Base-by-base conservation (phyloP, 768 basidiomycete genomes). In the Leccinum boreale region DNA sequence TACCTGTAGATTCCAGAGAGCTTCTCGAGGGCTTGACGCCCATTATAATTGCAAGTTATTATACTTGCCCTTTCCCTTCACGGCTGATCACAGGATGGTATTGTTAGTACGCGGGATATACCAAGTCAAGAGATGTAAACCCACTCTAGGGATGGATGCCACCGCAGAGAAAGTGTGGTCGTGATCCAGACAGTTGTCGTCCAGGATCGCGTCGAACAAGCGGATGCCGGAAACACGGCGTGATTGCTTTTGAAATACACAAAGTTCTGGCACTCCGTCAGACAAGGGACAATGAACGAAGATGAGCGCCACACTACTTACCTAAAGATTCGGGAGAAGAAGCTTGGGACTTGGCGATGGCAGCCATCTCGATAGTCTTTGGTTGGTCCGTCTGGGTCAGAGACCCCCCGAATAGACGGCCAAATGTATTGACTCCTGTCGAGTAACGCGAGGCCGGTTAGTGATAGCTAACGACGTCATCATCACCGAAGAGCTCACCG, bases 401-500 rank as follows among this genome's bases (percentile, higher is more conserved):
- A 64, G 62, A 66, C 62, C 58, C 55, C 56, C 62, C 44, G 31
- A 57, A 49, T 54, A 45, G 58, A 56, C 62, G 36, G 24, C n/a
- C 35, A 50, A 39, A 36, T 47, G 19, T 28, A 46, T 58, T 52
- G 55, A 62, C 58, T 44, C 42, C 57, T 66, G 39, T 50, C 5
- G n/a, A 49, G 14, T 24, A 19, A 53, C 11, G 11, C 14, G 12
- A 53, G 42, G 23, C 10, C 5, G 5, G n/a, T 65, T 3, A 62
- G 59, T 6, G 7, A 28, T 47, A 19, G 17, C 24, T 26, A n/a
- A 57, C 50, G 10, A 53, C n/a, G 50, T 3, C 19, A 50, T 3
- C 12, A 33, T 26, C 29, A 19, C 45, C 7, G 5, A 36, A 15
- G 3, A 10, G n/a, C 57, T n/a, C 19, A 67, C 60, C 58, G 0